Conservation (phyloP, 2,329 filamentous ascomycete species). For the Trichoderma breve region DNA sequence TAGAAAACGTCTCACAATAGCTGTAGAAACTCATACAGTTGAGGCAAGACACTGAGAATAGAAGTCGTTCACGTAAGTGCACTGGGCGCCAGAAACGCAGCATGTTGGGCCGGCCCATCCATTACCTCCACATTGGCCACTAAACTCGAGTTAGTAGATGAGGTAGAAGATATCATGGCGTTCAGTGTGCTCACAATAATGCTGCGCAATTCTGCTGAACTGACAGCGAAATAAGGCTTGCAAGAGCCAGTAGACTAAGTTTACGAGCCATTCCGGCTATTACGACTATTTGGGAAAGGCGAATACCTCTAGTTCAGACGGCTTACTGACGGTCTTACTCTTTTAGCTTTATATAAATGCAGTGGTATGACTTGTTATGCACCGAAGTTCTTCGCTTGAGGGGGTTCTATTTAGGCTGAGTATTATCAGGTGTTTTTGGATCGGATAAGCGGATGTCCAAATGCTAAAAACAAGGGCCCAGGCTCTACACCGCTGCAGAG, state of each 20-base stretch:
- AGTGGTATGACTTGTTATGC: neutral
- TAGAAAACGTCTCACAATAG: neutral
- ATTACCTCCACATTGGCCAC: slow-evolving; percentile 6
- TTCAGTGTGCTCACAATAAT: neutral
- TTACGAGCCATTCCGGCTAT: neutral
- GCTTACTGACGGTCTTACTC: neutral
- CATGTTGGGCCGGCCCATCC: slow-evolving; percentile 3
- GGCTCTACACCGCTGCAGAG: neutral
- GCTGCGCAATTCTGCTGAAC: slow-evolving; percentile 9
- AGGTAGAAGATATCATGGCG: neutral
- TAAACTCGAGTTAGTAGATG: neutral
- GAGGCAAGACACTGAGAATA: slow-evolving; percentile 11
- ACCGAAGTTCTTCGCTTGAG: neutral
- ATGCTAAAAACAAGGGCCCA: neutral
- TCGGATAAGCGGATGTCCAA: slow-evolving; percentile 1
- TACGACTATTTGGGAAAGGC: neutral
- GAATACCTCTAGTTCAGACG: neutral
- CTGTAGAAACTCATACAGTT: neutral
- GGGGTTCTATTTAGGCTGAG: slow-evolving; percentile 12
- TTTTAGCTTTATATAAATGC: slow-evolving; percentile 1
- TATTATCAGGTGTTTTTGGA: neutral
- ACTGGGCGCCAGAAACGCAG: neutral
- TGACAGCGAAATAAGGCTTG: neutral
- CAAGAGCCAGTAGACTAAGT: neutral
- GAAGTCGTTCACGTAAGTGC: neutral